phyloP scores from a whole-genome alignment of 768 basidiomycete genomes.

The Saitozyma podzolica region DNA sequence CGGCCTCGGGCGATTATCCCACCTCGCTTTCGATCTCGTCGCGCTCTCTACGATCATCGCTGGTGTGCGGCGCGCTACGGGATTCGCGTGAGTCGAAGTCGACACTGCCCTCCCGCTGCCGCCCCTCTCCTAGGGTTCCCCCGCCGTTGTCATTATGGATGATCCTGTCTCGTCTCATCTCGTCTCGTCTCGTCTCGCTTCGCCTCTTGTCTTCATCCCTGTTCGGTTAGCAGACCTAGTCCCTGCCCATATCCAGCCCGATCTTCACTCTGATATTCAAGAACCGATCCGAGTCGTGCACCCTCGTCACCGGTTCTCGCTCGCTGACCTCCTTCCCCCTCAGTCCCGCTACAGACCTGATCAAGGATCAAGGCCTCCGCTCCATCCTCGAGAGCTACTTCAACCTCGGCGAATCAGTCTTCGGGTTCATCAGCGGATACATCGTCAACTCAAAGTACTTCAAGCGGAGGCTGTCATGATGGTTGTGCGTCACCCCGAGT shows the following conservation, averaged over 20 bases:
- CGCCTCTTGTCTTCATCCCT: not conserved
- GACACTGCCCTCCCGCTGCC: not conserved
- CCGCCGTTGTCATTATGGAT: too few species aligned
- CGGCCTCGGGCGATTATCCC: conserved; percentile 30
- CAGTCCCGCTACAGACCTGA: conserved; percentile 28
- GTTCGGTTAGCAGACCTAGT: not conserved
- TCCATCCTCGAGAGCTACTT: conserved; percentile 42
- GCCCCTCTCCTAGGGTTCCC: too few species aligned
- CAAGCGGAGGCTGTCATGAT: conserved; percentile 18
- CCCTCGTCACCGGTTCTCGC: not conserved
- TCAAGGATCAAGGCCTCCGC: conserved; percentile 34
- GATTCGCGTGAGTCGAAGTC: conserved; percentile 40
- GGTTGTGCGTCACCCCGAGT: not conserved
- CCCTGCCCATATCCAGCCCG: not conserved
- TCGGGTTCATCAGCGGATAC: conserved; percentile 29
- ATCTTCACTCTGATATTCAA: not conserved
- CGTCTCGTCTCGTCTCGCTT: not conserved
- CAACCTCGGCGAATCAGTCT: conserved; percentile 38
- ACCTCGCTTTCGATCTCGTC: conserved; percentile 37
- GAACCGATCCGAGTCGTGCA: not conserved
- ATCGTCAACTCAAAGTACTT: conserved; percentile 46
- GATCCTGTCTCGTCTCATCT: too few species aligned
- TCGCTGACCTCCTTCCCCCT: conserved; percentile 1
- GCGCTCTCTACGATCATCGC: conserved; percentile 43
- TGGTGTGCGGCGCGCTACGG: conserved; percentile 36